Evolutionary conservation across 768 basidiomycete genomes (phyloP), one percentile per base, ranked within the genome.

Genomic region (Kwoniella pini): DNA sequence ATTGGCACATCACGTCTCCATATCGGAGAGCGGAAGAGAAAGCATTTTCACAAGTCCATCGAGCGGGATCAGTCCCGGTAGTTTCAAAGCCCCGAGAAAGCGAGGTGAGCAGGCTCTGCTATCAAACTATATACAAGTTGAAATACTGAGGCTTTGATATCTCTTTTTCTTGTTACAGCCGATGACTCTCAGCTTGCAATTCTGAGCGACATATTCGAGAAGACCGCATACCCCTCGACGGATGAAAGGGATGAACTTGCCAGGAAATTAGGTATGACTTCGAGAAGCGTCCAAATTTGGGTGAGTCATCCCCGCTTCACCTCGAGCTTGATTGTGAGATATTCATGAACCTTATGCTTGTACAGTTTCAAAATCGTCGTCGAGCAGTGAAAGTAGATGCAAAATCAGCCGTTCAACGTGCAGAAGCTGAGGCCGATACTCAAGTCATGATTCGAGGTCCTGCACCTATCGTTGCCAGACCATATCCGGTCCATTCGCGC

Each of bases 231-330:
- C 39, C 71, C 71, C 11, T 58, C 59, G n/a, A 73, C 69, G 11
- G 69, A 58, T 30, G 71, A 73, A 39, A 26, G 71, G 12, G 66
- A 73, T 15, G 40, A 33, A 1, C 42, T 73, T 9, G 69, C 67
- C 15, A 52, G 57, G 27, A 48, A 46, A n/a, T 51, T 73, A 17
- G 71, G 71, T 19, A 73, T 73, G 71, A 73, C 71, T 3, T 63
- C 60, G 26, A 44, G 71, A 10, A 65, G 63, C 38, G 69, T 73
- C 4, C 71, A 73, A 39, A 73, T 73, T 28, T 70, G 71, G 71
- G 71, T 73, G 43, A 53, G 71, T 72, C 13, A 11, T 42, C 5
- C n/a, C 40, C 11, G 5, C 11, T 9, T n/a, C n/a, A n/a, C n/a
- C n/a, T n/a, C n/a, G n/a, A n/a, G n/a, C n/a, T n/a, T n/a, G n/a